A percentile compares a stretch with the other conserved stretches of the same genome.
phyloP scores from a whole-genome alignment of 352 stramenopile species.

The Phytophthora pluvialis region DNA sequence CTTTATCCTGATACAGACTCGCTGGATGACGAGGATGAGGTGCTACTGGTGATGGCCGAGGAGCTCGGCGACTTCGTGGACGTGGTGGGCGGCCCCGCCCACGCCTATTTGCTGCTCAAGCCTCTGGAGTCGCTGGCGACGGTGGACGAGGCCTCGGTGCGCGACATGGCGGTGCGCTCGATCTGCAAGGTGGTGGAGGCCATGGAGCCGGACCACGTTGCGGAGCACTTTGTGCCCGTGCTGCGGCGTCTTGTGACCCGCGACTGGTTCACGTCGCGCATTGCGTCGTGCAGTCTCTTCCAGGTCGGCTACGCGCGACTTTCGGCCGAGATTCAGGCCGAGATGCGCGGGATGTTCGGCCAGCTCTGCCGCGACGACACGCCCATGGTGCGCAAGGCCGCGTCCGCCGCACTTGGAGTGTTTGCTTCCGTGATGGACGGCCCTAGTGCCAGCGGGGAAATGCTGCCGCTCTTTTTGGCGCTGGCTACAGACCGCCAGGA shows the following conservation, averaged over 20 bases:
- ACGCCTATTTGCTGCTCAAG: constrained; percentile 92
- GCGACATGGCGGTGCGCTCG: constrained; percentile 92
- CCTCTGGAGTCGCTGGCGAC: constrained; percentile 94
- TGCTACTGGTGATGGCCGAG: constrained; percentile 95
- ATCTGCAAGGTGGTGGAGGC: constrained; percentile 89
- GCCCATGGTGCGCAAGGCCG: constrained; percentile 96
- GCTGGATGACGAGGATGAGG: constrained; percentile 98
- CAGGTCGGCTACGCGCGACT: constrained; percentile 72
- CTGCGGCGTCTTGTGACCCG: constrained; percentile 93
- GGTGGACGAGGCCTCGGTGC: constrained; percentile 95
- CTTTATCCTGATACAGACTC: constrained; percentile 74
- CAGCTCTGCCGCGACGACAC: constrained; percentile 97
- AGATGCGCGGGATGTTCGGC: constrained; percentile 92
- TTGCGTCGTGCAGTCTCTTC: constrained; percentile 87
- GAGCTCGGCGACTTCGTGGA: constrained; percentile 90
- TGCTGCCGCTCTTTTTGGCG: constrained; percentile 86
- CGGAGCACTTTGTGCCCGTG: constrained; percentile 93
- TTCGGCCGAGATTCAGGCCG: constrained; percentile 64
- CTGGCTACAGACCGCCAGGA: constrained; percentile 95
- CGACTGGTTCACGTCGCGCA: constrained; percentile 94
- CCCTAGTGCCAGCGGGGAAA: constrained; percentile 62
- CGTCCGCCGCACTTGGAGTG: constrained; percentile 86
- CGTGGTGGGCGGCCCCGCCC: constrained; percentile 89
- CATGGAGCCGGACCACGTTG: constrained; percentile 89
- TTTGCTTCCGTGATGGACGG: constrained; percentile 85